phyloP scores from a whole-genome alignment of 208 protist species.

The Acanthamoeba triangularis region DNA sequence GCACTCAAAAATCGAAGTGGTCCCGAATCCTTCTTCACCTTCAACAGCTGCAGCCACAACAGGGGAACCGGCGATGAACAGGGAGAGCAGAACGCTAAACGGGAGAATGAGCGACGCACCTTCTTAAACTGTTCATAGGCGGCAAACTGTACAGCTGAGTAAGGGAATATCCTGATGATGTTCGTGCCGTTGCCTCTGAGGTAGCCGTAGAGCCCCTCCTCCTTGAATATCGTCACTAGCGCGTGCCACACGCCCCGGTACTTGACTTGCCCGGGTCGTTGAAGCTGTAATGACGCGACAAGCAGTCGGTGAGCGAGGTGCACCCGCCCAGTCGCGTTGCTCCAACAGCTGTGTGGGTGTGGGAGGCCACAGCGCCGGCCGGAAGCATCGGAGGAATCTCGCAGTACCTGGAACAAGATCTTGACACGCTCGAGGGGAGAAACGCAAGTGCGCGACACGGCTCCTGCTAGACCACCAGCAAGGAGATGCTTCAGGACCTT shows the following conservation, averaged over 20 bases:
- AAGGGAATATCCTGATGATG: constrained; percentile 96
- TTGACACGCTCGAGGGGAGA: constrained; percentile 96
- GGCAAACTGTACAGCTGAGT: constrained; percentile 95
- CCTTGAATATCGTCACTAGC: constrained; percentile 91
- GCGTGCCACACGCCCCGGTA: constrained; percentile 87
- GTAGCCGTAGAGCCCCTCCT: constrained; percentile 94
- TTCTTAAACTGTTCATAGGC: constrained; percentile 96
- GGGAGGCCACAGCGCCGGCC: no score
- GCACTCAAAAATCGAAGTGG: constrained; percentile 85
- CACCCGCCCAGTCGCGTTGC: no score
- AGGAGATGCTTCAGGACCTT: constrained; percentile 93
- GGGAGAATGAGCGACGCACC: no score
- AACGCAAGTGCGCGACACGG: constrained; percentile 95
- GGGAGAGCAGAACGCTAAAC: no score
- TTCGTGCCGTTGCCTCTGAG: constrained; percentile 97
- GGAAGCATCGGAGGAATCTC: not conserved
- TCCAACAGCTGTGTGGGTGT: no score
- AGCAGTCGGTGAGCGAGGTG: not conserved
- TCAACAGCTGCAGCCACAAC: constrained; percentile 74
- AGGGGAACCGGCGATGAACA: no score
- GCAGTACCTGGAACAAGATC: constrained; percentile 96
- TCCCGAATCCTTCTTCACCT: constrained; percentile 68
- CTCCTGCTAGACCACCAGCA: constrained; percentile 95
- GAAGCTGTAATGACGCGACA: not conserved
- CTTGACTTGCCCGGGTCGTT: constrained; percentile 51